These are phyloP conservation scores for Ophiosphaerella herpotricha DNA, from an alignment of 2,329 filamentous ascomycete genomes.

Conservation along the genomic window DNA sequence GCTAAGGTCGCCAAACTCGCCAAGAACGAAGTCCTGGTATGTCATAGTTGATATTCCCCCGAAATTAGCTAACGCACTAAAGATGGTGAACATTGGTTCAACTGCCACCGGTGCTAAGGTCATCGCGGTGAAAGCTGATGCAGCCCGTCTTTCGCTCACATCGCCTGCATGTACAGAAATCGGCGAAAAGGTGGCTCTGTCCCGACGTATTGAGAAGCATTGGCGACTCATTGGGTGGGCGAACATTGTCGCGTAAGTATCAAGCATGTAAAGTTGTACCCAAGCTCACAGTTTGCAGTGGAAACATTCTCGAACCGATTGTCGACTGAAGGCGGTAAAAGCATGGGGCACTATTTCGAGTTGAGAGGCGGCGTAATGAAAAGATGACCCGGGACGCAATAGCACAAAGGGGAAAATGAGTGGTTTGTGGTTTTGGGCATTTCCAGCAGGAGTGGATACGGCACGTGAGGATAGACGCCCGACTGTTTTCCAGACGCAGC, in stretches of 20 bases:
- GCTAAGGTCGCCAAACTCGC: conserved; percentile 97
- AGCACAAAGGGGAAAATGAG: conserved; percentile 23
- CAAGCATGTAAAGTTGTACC: neutral
- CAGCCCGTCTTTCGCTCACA: conserved; percentile 90
- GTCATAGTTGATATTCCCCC: neutral
- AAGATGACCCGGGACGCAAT: conserved; percentile 18
- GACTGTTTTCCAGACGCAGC: conserved; percentile 23
- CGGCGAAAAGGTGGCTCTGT: conserved; percentile 96
- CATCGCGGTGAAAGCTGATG: conserved; percentile 94
- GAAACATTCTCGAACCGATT: conserved; percentile 45
- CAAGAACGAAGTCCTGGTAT: conserved; percentile 89
- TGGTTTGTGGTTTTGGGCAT: conserved; percentile 39
- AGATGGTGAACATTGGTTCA: conserved; percentile 98
- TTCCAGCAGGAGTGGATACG: conserved; percentile 36
- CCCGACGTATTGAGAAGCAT: conserved; percentile 97
- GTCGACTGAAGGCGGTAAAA: conserved; percentile 25
- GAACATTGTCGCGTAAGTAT: conserved; percentile 49
- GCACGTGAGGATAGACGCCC: conserved; percentile 32
- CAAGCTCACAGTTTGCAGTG: conserved; percentile 35
- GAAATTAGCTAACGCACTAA: conserved; percentile 14
- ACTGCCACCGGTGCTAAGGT: conserved; percentile 98
- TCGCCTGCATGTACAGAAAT: conserved; percentile 95
- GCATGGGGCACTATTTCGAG: conserved; percentile 6
- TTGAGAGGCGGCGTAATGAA: conserved; percentile 17
- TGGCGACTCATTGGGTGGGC: conserved; percentile 65